phyloP scores from a whole-genome alignment of 192 early-diverging fungal species.

The Podila verticillata region DNA sequence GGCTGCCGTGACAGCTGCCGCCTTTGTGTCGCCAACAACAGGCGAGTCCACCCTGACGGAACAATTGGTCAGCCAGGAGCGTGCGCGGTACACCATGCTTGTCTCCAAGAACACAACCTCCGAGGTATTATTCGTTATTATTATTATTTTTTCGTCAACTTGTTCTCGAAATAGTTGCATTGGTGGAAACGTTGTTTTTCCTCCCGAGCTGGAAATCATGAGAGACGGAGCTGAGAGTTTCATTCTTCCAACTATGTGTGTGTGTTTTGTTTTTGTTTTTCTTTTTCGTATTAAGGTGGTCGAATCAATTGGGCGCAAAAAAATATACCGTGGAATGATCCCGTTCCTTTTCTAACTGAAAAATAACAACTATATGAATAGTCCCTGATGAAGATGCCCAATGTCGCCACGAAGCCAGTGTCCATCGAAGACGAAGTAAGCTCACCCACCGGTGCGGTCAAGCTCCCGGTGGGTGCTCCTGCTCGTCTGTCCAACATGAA shows the following conservation, averaged over 20 bases:
- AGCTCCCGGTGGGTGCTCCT: conserved; percentile 9
- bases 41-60: conserved; percentile 13
- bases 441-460: conserved; percentile 2
- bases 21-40: conserved; percentile 11
- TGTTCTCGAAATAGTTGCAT: neutral
- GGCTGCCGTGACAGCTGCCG: conserved; percentile 14
- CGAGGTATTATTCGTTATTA: conserved; percentile 23
- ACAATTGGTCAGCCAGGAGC: neutral
- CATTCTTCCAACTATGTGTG: neutral
- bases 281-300: too few relatives aligned
- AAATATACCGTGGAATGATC: too few relatives aligned
- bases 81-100: neutral
- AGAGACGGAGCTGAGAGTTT: too few relatives aligned
- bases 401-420: conserved; percentile 36
- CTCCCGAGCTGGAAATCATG: too few relatives aligned
- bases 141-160: neutral
- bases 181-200: neutral
- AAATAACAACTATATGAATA: neutral
- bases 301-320: neutral
- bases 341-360: neutral
- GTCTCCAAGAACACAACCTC: conserved; percentile 13
- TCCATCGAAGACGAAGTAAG: neutral
- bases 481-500: conserved; percentile 16
- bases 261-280: neutral
- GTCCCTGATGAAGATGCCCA: conserved; percentile 41